phyloP scores from a whole-genome alignment of 768 basidiomycete genomes.

The Suillus decipiens region DNA sequence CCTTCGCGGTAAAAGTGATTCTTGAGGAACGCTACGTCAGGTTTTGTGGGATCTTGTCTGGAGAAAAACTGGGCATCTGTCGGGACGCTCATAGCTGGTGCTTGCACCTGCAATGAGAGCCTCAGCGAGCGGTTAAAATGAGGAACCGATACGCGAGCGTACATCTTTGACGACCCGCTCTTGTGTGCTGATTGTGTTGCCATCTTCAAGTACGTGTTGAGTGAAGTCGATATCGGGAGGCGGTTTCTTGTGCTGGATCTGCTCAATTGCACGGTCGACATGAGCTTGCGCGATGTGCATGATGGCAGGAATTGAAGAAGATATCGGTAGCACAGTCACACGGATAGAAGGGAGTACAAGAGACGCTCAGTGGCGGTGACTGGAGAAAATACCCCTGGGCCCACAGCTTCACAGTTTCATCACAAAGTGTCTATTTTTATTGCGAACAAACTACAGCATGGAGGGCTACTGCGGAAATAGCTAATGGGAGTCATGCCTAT shows the following conservation, averaged over 20 bases:
- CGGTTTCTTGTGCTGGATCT: slow-evolving; percentile 43
- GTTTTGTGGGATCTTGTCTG: slow-evolving; percentile 79
- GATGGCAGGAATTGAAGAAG: slow-evolving; percentile 16
- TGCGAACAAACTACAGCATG: neutral
- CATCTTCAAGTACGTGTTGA: slow-evolving; percentile 91
- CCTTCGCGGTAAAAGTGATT: slow-evolving; percentile 99
- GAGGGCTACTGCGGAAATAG: slow-evolving; percentile 3
- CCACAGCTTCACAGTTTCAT: slow-evolving; percentile 5
- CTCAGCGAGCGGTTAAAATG: slow-evolving; percentile 9
- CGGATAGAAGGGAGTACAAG: slow-evolving; percentile 10
- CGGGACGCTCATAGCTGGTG: slow-evolving; percentile 91
- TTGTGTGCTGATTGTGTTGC: slow-evolving; percentile 86
- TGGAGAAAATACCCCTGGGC: slow-evolving; percentile 4
- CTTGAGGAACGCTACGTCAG: slow-evolving; percentile 95
- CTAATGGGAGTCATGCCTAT: neutral
- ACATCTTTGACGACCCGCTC: slow-evolving; percentile 98
- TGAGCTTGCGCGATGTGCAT: slow-evolving; percentile 38
- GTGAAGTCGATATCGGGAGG: slow-evolving; percentile 84
- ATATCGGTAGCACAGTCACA: slow-evolving; percentile 7
- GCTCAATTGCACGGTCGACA: slow-evolving; percentile 37
- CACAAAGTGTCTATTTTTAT: slow-evolving; percentile 7
- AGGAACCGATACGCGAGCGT: slow-evolving; percentile 28
- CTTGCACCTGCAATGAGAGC: slow-evolving; percentile 74
- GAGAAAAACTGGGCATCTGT: slow-evolving; percentile 95
- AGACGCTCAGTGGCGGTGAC: slow-evolving; percentile 14